Base-by-base conservation (phyloP, 768 basidiomycete species). In the Podaxis carcinomalis region DNA sequence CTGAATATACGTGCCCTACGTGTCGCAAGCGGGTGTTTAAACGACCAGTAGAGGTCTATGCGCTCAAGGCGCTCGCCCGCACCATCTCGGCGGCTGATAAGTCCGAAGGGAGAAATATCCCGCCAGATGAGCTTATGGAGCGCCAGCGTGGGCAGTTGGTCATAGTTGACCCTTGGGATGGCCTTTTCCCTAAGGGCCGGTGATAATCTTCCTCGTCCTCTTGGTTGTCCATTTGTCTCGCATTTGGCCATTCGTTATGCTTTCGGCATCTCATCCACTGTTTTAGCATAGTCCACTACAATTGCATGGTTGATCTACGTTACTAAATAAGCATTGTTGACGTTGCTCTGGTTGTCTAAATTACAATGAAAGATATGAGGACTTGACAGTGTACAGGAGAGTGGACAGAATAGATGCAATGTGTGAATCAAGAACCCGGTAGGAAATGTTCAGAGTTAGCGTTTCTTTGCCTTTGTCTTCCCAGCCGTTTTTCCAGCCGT, bases 1-100 rank as follows among this genome's bases (percentile, higher is more conserved):
- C 86, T 0, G 68, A 78, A 32, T 90, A 87, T 64, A 83, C 83
- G 1, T 92, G 89, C 58, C 89, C 89, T 2, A 83, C 81, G 4
- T 92, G 89, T 65, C 78, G 89, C 55, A 74, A 78, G 50, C 65
- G 69, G 11, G 80, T 87, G 10, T 68, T 72, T 32, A 75, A 67
- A 11, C 78, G 75, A 21, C 89, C 89, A 0, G 76, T 80, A 0
- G 86, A 90, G 66, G 80, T 81, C 49, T 91, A 83, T 68, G 76
- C 78, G 5, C 69, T 90, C 52, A 91, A 90, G 69, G 72, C 76
- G 1, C 66, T 91, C 32, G 77, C 86, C 3, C 73, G 78, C 35
- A 75, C 76, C 3, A 72, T 87, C n/a, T 80, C 82, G 1, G 70
- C 69, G 13, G 78, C 79, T 7, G 66, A 37, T 50, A 46, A 61